Evolutionary conservation across 2,329 filamentous ascomycete species (phyloP).

Genomic region (Diplocarpon mali): DNA sequence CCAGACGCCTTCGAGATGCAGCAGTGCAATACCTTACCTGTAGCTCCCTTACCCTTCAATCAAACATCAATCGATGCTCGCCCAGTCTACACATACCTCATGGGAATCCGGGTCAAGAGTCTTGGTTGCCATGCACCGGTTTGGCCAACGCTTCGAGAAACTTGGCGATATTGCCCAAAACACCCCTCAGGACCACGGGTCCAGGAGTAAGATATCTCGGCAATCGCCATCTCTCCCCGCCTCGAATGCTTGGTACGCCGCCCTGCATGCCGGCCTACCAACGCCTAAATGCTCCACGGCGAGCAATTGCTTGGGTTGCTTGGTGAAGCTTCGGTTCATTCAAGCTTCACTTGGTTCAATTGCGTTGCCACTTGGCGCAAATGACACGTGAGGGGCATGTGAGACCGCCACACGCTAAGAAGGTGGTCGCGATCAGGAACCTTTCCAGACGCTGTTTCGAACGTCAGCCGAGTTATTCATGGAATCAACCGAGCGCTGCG

Average conservation of each 20-base stretch:
- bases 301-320: no score
- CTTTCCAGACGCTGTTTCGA: no score
- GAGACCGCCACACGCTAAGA: no score
- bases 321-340: no score
- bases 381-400: no score
- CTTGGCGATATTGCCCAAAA: not conserved
- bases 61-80: no score
- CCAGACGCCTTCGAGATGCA: not conserved
- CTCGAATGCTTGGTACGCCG: not conserved
- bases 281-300: not conserved
- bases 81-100: not conserved
- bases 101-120: not conserved
- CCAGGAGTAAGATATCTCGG: not conserved
- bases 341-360: no score
- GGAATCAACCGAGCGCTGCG: no score
- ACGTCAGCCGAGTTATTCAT: no score
- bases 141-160: not conserved
- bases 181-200: not conserved
- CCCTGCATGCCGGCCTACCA: not conserved
- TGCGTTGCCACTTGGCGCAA: no score
- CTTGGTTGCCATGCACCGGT: not conserved
- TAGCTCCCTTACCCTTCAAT: not conserved
- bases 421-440: no score
- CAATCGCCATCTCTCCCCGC: constrained; percentile 1
- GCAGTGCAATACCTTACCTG: no score